Evolutionary conservation across 768 basidiomycete species (phyloP), one percentile per base, ranked within the genome.

Genomic region (Daedalea quercina): DNA sequence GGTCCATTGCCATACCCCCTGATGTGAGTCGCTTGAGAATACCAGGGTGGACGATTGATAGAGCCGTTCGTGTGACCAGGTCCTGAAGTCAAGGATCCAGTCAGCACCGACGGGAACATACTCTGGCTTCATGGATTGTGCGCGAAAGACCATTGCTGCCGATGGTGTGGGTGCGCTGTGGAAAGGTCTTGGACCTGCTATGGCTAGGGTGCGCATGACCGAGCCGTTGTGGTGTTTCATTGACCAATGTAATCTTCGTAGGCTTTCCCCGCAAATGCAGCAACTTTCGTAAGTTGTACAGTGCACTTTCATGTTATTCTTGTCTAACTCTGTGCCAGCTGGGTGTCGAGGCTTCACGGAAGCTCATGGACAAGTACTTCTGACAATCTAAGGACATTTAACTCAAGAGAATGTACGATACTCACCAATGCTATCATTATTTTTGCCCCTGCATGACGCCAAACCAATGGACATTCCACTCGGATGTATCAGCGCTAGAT

Each of bases 61-160:
- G 40, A 35, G 17, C 1, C 41, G 11, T 12, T 34, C 41, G 23
- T 25, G 9, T 43, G 23, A 42, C 19, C 63, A 96, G 94, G 93
- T 95, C 26, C 70, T 98, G 60, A 99, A 99, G 76, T 97, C 94
- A 19, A 79, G 95, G 55, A 73, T 99, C 24, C 96, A 99, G 67
- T 93, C 92, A 23, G 95, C 96, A 19, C 94, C 94, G n/a, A 84
- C 85, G 3, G 96, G 96, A 15, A 96, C 93, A n/a, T 99, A 99
- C 71, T 84, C 84, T 42, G 95, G 96, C 17, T 78, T 98, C 63
- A 61, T 96, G 51, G 96, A 99, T 67, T 99, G 96, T 63, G 80
- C 86, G 34, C 76, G 87, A 50, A 96, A 98, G 73, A 90, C 93
- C 9, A 88, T 98, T 59, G 89, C 90, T 6, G 79, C 76, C 47